Percentiles rank a stretch among this genome's conserved stretches.
phyloP scores from a whole-genome alignment of 176 grass and related monocot genomes.

The Zizania latifolia region DNA sequence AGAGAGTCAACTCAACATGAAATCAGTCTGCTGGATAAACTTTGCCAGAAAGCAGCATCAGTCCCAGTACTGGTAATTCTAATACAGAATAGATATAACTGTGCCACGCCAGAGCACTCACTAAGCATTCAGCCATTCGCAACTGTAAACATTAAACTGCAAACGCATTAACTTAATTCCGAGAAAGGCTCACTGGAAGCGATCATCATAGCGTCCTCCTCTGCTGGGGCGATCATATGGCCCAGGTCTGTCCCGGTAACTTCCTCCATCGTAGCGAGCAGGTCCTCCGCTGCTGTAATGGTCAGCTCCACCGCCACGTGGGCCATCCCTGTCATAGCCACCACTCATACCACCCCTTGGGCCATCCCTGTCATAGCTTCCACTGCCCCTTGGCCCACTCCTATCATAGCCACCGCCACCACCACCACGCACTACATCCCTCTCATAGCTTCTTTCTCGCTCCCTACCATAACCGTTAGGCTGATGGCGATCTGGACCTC shows the following conservation, averaged over 20 bases:
- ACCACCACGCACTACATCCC: slow-evolving; percentile 34
- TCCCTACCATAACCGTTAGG: slow-evolving; percentile 47
- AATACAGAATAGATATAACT: slow-evolving; percentile 13
- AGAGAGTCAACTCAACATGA: neutral
- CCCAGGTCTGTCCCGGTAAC: slow-evolving; percentile 53
- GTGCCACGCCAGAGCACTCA: slow-evolving; percentile 8
- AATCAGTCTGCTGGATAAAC: slow-evolving; percentile 28
- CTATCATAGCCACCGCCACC: slow-evolving; percentile 26
- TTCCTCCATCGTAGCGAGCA: slow-evolving; percentile 42
- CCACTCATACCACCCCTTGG: slow-evolving; percentile 25
- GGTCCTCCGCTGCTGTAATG: slow-evolving; percentile 42
- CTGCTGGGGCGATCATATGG: slow-evolving; percentile 61
- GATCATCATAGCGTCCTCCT: slow-evolving; percentile 54
- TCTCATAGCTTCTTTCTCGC: slow-evolving; percentile 57
- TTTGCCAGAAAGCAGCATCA: slow-evolving; percentile 1
- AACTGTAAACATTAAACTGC: slow-evolving; percentile 7
- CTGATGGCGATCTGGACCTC: slow-evolving; percentile 40
- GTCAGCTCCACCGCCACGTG: slow-evolving; percentile 27
- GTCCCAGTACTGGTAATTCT: neutral
- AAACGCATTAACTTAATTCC: slow-evolving; percentile 3
- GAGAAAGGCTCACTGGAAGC: slow-evolving; percentile 23
- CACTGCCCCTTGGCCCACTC: slow-evolving; percentile 36
- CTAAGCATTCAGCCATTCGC: slow-evolving; percentile 20
- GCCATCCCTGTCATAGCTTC: slow-evolving; percentile 40
- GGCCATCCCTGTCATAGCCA: slow-evolving; percentile 56